A percentile compares a stretch with the other conserved stretches of the same genome.
Conservation (phyloP, 108 stramenopile genomes). For the Skeletonema menzelii region DNA sequence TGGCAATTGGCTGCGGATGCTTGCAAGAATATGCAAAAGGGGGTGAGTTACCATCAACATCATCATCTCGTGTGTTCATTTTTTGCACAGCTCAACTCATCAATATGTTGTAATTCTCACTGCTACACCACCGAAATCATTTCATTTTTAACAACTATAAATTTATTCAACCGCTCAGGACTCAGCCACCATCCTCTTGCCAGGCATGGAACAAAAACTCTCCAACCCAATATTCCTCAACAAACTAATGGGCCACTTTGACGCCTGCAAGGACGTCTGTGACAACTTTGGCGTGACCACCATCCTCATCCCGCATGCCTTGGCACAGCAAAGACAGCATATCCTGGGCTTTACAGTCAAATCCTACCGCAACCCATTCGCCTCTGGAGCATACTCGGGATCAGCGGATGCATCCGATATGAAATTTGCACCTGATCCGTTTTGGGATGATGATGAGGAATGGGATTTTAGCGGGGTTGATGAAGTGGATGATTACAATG, state of each 20-base stretch:
- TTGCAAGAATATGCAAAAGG: slow-evolving; percentile 59
- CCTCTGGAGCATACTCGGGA: slow-evolving; percentile 21
- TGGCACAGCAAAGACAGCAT: slow-evolving; percentile 21
- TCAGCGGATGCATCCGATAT: slow-evolving; percentile 29
- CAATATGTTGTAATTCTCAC: background rate
- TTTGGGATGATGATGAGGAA: slow-evolving; percentile 86
- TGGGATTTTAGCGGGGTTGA: slow-evolving; percentile 71
- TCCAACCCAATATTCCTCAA: slow-evolving; percentile 55
- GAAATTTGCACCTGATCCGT: slow-evolving; percentile 82
- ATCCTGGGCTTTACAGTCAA: slow-evolving; percentile 72
- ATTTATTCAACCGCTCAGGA: slow-evolving; percentile 33
- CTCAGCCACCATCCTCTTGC: slow-evolving; percentile 63
- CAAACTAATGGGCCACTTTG: slow-evolving; percentile 75
- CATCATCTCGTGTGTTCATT: background rate
- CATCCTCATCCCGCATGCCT: slow-evolving; percentile 50
- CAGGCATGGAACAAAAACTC: slow-evolving; percentile 59
- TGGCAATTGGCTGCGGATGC: slow-evolving; percentile 73
- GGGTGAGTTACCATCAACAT: slow-evolving; percentile 26
- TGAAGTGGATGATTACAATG: slow-evolving; percentile 57
- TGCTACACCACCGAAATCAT: background rate
- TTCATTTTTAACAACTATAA: background rate
- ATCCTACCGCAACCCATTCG: slow-evolving; percentile 63
- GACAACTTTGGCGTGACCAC: slow-evolving; percentile 81
- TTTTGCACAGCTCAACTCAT: background rate
- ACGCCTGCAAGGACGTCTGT: slow-evolving; percentile 86